Conservation (phyloP, 306 rosid genomes). For the Fragaria iinumae region DNA sequence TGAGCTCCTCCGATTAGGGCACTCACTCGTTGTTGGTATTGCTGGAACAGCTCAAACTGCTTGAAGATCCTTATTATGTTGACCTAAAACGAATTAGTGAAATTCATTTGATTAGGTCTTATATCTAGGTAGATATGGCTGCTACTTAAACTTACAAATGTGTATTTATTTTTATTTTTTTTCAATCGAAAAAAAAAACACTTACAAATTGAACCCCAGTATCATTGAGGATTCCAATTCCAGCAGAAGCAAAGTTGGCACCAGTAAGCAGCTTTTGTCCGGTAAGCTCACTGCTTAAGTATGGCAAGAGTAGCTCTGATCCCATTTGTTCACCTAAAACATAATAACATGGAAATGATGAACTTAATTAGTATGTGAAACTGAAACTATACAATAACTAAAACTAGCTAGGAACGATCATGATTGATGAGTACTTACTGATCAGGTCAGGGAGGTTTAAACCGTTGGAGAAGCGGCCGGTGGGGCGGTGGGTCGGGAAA, state of each 20-base stretch:
- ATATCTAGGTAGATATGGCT: no score
- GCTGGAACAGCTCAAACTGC: slow-evolving; percentile 40
- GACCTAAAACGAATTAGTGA: neutral
- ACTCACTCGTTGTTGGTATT: slow-evolving; percentile 43
- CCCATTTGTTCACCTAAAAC: slow-evolving; percentile 47
- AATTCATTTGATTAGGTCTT: no score
- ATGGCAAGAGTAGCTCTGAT: slow-evolving; percentile 49
- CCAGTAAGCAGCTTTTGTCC: slow-evolving; percentile 53
- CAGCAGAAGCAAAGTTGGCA: slow-evolving; percentile 75
- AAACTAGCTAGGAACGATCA: neutral
- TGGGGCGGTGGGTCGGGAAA: slow-evolving; percentile 49
- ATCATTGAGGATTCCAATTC: slow-evolving; percentile 67
- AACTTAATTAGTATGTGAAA: neutral
- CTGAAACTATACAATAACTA: neutral
- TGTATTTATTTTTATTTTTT: no score
- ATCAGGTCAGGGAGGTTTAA: slow-evolving; percentile 58
- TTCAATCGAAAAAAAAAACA: neutral
- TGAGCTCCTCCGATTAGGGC: slow-evolving; percentile 36
- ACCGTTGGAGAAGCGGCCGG: slow-evolving; percentile 72
- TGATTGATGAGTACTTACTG: slow-evolving; percentile 10
- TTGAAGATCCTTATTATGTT: slow-evolving; percentile 44
- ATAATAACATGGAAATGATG: neutral
- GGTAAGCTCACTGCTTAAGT: slow-evolving; percentile 38
- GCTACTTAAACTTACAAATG: neutral
- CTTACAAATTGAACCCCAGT: slow-evolving; percentile 61